Base-by-base conservation (phyloP, 305 asterid species). In the Fraxinus latifolia region DNA sequence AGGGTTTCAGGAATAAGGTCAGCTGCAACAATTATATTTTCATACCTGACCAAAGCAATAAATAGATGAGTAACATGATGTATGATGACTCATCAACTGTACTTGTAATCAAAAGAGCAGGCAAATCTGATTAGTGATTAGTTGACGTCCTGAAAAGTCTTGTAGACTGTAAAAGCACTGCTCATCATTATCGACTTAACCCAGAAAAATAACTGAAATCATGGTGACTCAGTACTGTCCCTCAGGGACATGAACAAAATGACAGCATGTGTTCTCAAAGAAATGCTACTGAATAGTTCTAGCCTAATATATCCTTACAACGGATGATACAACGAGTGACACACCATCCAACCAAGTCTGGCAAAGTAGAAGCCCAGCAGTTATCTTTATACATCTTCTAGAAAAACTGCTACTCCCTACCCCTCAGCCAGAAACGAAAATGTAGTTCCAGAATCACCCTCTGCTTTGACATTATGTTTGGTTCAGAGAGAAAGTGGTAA, bases 1-100 rank as follows among this genome's bases (percentile, higher is more conserved):
- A 96, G 87, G 70, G 88, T 84, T 81, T 93, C 98, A 37, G 98
- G 98, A 89, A 96, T 85, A 85, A 96, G 95, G 85, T 93, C 98
- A 71, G 98, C 94, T 74, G 96, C 95, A 86, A 89, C 91, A 83
- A 95, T 89, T 81, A 92, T 88, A 85, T 91, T 94, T 87, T 95
- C 99, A 83, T 95, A 95, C 88, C 99, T 96, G 96, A 90, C 80
- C 77, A 78, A 77, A 80, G 77, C 79, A 47, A 36, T 23, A 7
- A 67, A 21, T 27, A 9, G 42, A 34, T 65, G 12, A 55, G 53
- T 17, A 62, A 11, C 65, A 76, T n/a, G 62, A 58, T 19, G 31
- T 58, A 58, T 58, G 12, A 58, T 19, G 68, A 58, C 68, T 58
- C 68, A 19, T 58, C 31, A 58, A 58, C 0, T 58, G 68, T 58